Percentiles rank a stretch among this genome's conserved stretches.
These are phyloP conservation scores for Rhodamnia argentea DNA, from an alignment of 345 rosid species.

Conservation along the genomic window DNA sequence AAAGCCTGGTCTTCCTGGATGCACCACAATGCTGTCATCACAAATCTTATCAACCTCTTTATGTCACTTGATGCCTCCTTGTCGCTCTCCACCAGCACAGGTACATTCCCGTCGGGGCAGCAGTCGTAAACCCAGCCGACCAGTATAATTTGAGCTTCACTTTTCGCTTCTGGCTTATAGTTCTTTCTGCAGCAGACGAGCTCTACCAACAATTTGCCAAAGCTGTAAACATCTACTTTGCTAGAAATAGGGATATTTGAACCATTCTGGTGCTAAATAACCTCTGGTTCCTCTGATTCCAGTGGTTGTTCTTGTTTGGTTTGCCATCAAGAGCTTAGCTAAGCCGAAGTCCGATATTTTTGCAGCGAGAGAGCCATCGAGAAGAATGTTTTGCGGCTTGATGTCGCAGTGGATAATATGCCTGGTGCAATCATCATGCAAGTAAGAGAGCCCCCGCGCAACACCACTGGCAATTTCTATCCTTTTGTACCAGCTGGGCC, in stretches of 20 bases:
- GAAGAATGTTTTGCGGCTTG: constrained; percentile 12
- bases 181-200: constrained; percentile 9
- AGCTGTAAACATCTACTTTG: constrained; percentile 25
- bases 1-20: constrained; percentile 1
- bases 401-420: constrained; percentile 12
- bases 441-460: constrained; percentile 15
- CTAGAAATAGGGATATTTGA: constrained; percentile 4
- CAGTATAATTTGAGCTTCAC: background rate
- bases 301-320: constrained; percentile 4
- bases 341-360: constrained; percentile 14
- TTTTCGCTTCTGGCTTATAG: background rate
- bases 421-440: constrained; percentile 14
- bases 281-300: constrained; percentile 8
- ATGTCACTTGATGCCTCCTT: background rate
- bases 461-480: constrained; percentile 10
- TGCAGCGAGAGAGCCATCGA: background rate
- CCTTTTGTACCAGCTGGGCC: constrained; percentile 11
- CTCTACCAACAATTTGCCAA: constrained; percentile 16
- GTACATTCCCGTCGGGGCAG: background rate
- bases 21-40: constrained; percentile 5
- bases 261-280: constrained; percentile 16
- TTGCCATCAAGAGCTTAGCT: constrained; percentile 1
- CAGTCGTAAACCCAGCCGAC: constrained; percentile 3
- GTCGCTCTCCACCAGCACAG: background rate
- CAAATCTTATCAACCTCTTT: background rate